Conservation (phyloP, 192 early-diverging fungal genomes). For the Radiomyces spectabilis region DNA sequence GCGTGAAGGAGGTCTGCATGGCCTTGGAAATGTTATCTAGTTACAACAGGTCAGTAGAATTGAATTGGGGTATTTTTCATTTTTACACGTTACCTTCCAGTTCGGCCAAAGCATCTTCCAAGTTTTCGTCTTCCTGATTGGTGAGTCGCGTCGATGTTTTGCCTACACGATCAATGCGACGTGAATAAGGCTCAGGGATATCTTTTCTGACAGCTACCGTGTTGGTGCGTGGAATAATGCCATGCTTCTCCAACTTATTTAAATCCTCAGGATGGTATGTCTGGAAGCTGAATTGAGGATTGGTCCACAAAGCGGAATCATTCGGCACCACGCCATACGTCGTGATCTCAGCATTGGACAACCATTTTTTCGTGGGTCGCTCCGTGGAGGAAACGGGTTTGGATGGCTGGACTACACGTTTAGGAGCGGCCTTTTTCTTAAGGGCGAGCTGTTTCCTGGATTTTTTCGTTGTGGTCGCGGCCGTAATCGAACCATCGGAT, state of each 20-base stretch:
- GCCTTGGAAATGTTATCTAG: slow-evolving; percentile 33
- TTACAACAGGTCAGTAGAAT: background rate
- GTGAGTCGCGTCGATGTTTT: slow-evolving; percentile 23
- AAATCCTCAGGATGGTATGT: slow-evolving; percentile 26
- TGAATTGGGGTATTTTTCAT: background rate
- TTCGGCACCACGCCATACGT: slow-evolving; percentile 41
- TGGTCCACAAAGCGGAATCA: slow-evolving; percentile 37
- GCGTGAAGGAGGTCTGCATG: slow-evolving; percentile 30
- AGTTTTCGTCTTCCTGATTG: slow-evolving; percentile 16
- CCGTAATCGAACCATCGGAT: too few species aligned
- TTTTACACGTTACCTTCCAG: slow-evolving; percentile 19
- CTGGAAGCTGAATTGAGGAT: slow-evolving; percentile 43
- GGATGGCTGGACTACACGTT: too few species aligned
- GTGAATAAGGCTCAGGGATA: slow-evolving; percentile 34
- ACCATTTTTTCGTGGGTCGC: slow-evolving; percentile 28
- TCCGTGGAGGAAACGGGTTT: too few species aligned
- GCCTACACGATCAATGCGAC: slow-evolving; percentile 15
- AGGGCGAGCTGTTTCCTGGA: too few species aligned
- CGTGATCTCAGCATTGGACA: slow-evolving; percentile 45
- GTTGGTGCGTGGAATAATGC: slow-evolving; percentile 30
- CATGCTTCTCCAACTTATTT: slow-evolving; percentile 23
- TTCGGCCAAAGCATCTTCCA: slow-evolving; percentile 29
- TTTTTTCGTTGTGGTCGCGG: too few species aligned
- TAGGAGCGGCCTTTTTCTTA: too few species aligned
- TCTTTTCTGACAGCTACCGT: slow-evolving; percentile 37